Conservation (phyloP, 2,329 filamentous ascomycete species). For the Hymenoscyphus repandus region DNA sequence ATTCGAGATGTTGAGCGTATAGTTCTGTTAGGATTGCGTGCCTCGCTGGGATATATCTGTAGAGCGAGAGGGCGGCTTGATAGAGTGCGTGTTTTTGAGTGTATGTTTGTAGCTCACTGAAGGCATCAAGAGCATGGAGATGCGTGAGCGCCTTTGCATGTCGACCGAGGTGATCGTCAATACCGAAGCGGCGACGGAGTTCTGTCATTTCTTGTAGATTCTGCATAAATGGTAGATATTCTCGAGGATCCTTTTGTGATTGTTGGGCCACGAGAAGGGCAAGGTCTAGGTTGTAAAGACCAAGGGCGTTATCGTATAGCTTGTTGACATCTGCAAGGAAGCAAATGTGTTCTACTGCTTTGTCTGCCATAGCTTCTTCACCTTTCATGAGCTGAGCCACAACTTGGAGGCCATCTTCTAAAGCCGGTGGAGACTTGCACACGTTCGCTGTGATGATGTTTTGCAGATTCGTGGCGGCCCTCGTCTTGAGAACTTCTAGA, state of each 20-base stretch:
- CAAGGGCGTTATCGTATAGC: slow-evolving; percentile 84
- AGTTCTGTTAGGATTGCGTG: slow-evolving; percentile 66
- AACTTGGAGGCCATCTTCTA: slow-evolving; percentile 76
- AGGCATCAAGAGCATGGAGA: slow-evolving; percentile 66
- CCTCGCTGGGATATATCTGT: slow-evolving; percentile 71
- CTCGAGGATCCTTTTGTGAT: slow-evolving; percentile 88
- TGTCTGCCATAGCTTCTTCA: slow-evolving; percentile 69
- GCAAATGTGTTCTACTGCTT: slow-evolving; percentile 92
- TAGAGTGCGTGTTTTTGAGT: slow-evolving; percentile 76
- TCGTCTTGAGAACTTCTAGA: slow-evolving; percentile 58
- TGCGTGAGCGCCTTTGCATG: slow-evolving; percentile 72
- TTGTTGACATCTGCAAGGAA: slow-evolving; percentile 92
- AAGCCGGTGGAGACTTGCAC: slow-evolving; percentile 85
- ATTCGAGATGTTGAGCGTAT: slow-evolving; percentile 74
- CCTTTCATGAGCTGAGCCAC: slow-evolving; percentile 68
- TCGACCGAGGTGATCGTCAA: slow-evolving; percentile 82
- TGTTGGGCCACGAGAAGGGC: slow-evolving; percentile 89
- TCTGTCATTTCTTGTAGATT: slow-evolving; percentile 70
- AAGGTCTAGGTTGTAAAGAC: slow-evolving; percentile 86
- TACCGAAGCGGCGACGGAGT: slow-evolving; percentile 70
- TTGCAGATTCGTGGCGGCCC: slow-evolving; percentile 65
- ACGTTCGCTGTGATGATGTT: slow-evolving; percentile 94
- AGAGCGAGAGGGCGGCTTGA: slow-evolving; percentile 68
- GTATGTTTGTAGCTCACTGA: slow-evolving; percentile 75
- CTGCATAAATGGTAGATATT: slow-evolving; percentile 94